Evolutionary conservation across 805 yeast species (phyloP), one percentile per base, ranked within the genome.

Genomic region (Starmerella stigmatis): DNA sequence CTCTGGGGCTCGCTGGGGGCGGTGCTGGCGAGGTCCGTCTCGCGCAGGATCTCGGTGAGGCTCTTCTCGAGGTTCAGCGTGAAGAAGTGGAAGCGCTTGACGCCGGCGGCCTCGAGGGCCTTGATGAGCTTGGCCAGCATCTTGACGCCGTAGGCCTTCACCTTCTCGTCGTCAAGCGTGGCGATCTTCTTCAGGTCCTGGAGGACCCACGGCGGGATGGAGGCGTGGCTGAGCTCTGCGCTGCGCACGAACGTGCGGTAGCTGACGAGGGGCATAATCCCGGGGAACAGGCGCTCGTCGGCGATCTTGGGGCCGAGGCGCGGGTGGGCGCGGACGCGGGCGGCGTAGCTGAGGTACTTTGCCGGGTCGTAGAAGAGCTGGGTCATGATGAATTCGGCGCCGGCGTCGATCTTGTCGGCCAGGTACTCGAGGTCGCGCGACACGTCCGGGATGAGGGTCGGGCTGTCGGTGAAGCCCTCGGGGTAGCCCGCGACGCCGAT

Each of bases 401-500:
- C 98, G 1, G 97, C 96, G 47, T 78, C 73, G 20, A 89, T 73
- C 62, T 92, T 92, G 54, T 85, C 94, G 41, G 78, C 74, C 63
- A 92, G 71, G 59, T 64, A 86, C 6, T 92, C 89, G 38, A 89
- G 58, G 62, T 89, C 98, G 38, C 72, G 72, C 19, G 61, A 60
- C 1, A 80, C 77, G 56, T 76, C 74, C 61, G 86, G 95, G 28
- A 70, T 71, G 8, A 75, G 64, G 54, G 79, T 84, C 1, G 86
- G 72, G 12, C 94, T 89, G 55, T 88, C 95, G 28, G 85, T 86
- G 64, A 89, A 96, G 16, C 98, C 98, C 61, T 89, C 98, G 8
- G 98, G 96, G 62, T 89, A 89, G 1, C 94, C 96, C 2, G 98
- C 98, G 13, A 89, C 98, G 49, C 98, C 98, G 45, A 89, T 70